phyloP scores from a whole-genome alignment of 2,329 filamentous ascomycete genomes.

The Aspergillus floridensis region DNA sequence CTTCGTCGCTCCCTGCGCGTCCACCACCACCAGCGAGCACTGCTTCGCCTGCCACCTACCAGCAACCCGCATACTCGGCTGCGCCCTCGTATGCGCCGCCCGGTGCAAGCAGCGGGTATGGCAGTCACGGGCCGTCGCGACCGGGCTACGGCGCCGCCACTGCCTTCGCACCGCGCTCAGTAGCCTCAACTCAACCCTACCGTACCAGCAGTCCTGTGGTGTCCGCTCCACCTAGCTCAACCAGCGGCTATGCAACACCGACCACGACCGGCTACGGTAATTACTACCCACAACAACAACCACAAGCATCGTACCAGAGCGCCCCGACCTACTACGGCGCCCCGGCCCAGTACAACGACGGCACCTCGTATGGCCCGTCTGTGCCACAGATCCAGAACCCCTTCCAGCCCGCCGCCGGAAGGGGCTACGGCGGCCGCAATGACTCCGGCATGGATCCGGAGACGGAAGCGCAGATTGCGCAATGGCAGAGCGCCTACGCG shows the following conservation, averaged over 20 bases:
- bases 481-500: slow-evolving; percentile 90
- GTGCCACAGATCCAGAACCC: slow-evolving; percentile 76
- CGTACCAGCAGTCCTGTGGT: slow-evolving; percentile 39
- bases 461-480: slow-evolving; percentile 85
- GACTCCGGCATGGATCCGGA: slow-evolving; percentile 64
- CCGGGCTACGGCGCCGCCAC: slow-evolving; percentile 48
- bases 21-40: slow-evolving; percentile 62
- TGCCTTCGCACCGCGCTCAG: slow-evolving; percentile 60
- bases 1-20: slow-evolving; percentile 70
- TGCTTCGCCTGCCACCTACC: slow-evolving; percentile 40
- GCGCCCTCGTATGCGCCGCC: slow-evolving; percentile 35
- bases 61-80: slow-evolving; percentile 55
- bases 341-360: slow-evolving; percentile 47
- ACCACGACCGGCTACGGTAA: slow-evolving; percentile 41
- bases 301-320: slow-evolving; percentile 33
- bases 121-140: slow-evolving; percentile 26
- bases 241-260: slow-evolving; percentile 36
- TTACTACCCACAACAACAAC: slow-evolving; percentile 42
- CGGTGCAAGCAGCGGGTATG: slow-evolving; percentile 30
- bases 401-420: slow-evolving; percentile 63
- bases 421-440: slow-evolving; percentile 32
- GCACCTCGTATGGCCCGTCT: slow-evolving; percentile 47
- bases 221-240: slow-evolving; percentile 35
- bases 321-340: slow-evolving; percentile 46
- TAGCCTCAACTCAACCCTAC: slow-evolving; percentile 47